Conservation (phyloP, 768 basidiomycete species). For the Xerocomellus chrysenteron region DNA sequence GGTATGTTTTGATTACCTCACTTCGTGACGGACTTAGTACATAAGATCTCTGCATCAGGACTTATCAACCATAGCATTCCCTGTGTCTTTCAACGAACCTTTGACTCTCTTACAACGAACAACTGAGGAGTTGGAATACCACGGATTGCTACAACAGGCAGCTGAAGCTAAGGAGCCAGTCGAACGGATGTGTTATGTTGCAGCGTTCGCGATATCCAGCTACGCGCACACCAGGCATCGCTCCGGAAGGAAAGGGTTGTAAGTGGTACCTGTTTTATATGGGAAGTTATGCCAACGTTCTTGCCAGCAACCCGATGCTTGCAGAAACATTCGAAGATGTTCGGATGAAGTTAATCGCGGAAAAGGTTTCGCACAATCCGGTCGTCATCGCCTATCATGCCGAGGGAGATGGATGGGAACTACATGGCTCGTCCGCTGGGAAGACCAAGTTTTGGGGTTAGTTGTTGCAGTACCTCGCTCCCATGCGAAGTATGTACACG, state of each 20-base stretch:
- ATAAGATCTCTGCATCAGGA: constrained; percentile 47
- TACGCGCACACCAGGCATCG: constrained; percentile 82
- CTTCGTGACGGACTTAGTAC: not conserved
- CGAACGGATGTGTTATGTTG: constrained; percentile 71
- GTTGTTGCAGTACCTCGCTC: constrained; percentile 27
- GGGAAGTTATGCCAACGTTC: constrained; percentile 5
- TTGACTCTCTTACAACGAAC: constrained; percentile 76
- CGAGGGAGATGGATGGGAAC: constrained; percentile 73
- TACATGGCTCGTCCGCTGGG: constrained; percentile 73
- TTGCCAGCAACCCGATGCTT: constrained; percentile 78
- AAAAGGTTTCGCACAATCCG: constrained; percentile 86
- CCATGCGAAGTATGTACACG: constrained; percentile 9
- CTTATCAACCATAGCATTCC: constrained; percentile 76
- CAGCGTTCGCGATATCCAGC: constrained; percentile 82
- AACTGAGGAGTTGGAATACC: constrained; percentile 85
- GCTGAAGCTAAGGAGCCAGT: constrained; percentile 55
- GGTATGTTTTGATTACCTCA: constrained; percentile 38
- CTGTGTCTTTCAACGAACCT: constrained; percentile 91
- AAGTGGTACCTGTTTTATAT: constrained; percentile 33
- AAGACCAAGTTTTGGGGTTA: constrained; percentile 90
- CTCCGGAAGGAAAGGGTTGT: constrained; percentile 87
- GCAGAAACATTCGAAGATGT: constrained; percentile 85
- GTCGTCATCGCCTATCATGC: constrained; percentile 85
- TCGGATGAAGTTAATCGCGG: constrained; percentile 79
- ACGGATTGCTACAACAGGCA: constrained; percentile 65